Evolutionary conservation across 495 filamentous ascomycete genomes (phyloP).

Genomic region (Jackrogersella minutella): DNA sequence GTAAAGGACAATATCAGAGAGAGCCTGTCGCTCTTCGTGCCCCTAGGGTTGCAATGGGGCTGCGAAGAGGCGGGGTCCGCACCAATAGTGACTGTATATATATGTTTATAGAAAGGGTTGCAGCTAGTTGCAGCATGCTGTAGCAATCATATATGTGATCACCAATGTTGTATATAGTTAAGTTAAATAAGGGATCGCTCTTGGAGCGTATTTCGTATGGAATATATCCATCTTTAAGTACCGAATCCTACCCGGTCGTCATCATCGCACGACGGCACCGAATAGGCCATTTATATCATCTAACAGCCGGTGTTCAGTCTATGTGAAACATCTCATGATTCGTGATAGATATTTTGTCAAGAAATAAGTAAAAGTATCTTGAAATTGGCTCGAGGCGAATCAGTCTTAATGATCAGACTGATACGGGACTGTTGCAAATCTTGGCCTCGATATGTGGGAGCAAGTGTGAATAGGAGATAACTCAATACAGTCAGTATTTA

Average conservation of each 20-base stretch:
- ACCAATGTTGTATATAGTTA: neutral
- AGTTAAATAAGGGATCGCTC: neutral
- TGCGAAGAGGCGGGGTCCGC: constrained; percentile 34
- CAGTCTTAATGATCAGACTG: too few species aligned
- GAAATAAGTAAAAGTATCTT: too few species aligned
- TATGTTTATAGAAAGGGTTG: neutral
- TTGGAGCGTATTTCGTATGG: neutral
- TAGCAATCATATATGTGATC: constrained; percentile 14
- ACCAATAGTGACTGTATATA: constrained; percentile 29
- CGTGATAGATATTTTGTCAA: neutral
- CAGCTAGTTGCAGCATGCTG: constrained; percentile 4
- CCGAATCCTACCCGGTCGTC: too few species aligned
- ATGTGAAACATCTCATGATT: neutral
- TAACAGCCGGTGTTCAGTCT: neutral
- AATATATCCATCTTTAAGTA: too few species aligned
- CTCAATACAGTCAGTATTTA: too few species aligned
- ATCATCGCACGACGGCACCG: neutral
- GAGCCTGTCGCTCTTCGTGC: constrained; percentile 14
- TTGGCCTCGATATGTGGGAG: too few species aligned
- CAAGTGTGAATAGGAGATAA: too few species aligned
- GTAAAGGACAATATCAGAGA: neutral
- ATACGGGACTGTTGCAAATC: too few species aligned
- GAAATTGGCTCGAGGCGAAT: too few species aligned
- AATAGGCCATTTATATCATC: neutral
- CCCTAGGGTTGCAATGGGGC: constrained; percentile 25